A percentile compares a stretch with the other conserved stretches of the same genome.
These are phyloP conservation scores for Paecilomyces niveus DNA, from an alignment of 2,329 filamentous ascomycete species.

Conservation along the genomic window DNA sequence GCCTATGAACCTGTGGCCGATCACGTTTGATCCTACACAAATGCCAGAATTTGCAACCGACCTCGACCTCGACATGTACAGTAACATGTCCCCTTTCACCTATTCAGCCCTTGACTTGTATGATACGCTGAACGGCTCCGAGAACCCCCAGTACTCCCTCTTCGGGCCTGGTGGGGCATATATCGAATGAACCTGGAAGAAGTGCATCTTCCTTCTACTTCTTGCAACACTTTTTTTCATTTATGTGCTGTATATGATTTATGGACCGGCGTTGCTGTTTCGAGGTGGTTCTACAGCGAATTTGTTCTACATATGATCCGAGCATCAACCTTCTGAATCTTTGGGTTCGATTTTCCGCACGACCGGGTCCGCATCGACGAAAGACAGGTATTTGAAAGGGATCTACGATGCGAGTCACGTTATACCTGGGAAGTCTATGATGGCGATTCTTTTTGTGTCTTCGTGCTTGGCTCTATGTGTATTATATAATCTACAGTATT, in stretches of 20 bases:
- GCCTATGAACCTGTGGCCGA: background rate
- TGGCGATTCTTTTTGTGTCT: too few species aligned
- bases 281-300: background rate
- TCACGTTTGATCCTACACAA: background rate
- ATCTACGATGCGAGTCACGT: too few species aligned
- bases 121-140: background rate
- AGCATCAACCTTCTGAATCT: too few species aligned
- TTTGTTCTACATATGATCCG: too few species aligned
- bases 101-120: background rate
- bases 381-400: too few species aligned
- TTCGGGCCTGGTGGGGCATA: background rate
- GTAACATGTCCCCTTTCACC: background rate
- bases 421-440: too few species aligned
- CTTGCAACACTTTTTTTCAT: background rate
- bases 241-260: background rate
- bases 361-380: too few species aligned
- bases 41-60: background rate
- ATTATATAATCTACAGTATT: too few species aligned
- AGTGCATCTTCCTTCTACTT: background rate
- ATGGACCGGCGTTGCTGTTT: background rate
- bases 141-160: background rate
- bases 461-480: too few species aligned
- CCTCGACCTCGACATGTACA: background rate
- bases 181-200: background rate
- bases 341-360: too few species aligned